Base-by-base conservation (phyloP, 345 rosid genomes). In the Eucalyptus viminalis region DNA sequence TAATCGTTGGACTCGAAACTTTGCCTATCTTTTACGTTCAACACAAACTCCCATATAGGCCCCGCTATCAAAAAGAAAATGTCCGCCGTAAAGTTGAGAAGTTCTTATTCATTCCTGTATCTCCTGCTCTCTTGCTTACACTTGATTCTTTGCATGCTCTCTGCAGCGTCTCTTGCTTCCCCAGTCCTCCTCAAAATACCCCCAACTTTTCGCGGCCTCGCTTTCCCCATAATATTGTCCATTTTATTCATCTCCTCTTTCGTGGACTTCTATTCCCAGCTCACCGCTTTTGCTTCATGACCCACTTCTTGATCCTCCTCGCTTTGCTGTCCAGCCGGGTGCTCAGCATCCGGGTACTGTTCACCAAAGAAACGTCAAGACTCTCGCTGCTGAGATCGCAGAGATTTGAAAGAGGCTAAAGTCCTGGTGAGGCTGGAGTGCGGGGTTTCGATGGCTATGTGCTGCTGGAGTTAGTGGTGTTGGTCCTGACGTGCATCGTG, bases 351-450 rank as follows among this genome's bases (percentile, higher is more conserved):
- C 44, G 93, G 76, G 92, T 91, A 22, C 65, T 96, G 56, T 93
- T 95, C 86, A 90, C 94, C 3, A 91, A 72, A 89, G 97, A 96
- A 85, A 92, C 19, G 51, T 86, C 92, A 2, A 92, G 97, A 51
- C 93, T 95, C 81, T 89, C 91, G 6, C 85, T 93, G 94, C 90
- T 94, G 65, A 92, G 89, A 85, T 91, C 96, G 53, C 4, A 76
- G 94, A 87, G 97, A 95, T 87, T 91, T 92, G 1, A 94, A 86
- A 85, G 96, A 94, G 91, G 94, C 94, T 3, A 95, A 93, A 90
- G 58, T 95, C 16, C 89, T 95, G 91, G 94, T 92, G 91, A 95
- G 97, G 88, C 51, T 92, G 85, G 96, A 95, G 81, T 94, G 96
- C 85, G 95, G 93, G 93, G 65, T 93, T 47, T 89, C 92, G 88